Evolutionary conservation across 2,329 filamentous ascomycete genomes (phyloP).

Genomic region (Cucurbitaria berberidis): DNA sequence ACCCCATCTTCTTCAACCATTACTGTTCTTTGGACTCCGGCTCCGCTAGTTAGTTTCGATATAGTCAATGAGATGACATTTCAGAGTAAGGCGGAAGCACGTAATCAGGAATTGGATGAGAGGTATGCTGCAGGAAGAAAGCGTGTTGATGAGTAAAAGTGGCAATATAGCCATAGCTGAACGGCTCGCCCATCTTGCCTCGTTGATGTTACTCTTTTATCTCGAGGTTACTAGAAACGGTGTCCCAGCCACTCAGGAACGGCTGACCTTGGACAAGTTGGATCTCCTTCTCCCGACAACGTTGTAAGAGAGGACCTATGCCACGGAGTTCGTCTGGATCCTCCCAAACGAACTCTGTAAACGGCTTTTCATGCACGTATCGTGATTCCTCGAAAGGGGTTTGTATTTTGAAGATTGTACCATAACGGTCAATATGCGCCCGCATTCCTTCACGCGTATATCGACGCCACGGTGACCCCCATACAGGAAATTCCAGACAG

Average conservation of each 20-base stretch:
- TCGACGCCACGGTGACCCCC: not conserved
- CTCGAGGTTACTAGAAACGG: not conserved
- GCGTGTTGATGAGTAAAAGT: too few relatives aligned
- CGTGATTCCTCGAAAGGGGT: not conserved
- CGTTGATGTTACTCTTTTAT: too few relatives aligned
- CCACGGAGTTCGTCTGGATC: not conserved
- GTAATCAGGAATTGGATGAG: too few relatives aligned
- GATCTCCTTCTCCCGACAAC: not conserved
- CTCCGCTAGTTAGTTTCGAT: too few relatives aligned
- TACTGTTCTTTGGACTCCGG: too few relatives aligned
- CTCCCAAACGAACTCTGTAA: not conserved
- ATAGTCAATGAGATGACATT: too few relatives aligned
- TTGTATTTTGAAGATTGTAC: not conserved
- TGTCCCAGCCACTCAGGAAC: not conserved
- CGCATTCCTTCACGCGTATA: not conserved
- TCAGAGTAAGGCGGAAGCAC: too few relatives aligned
- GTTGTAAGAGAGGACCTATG: not conserved
- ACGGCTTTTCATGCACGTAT: not conserved
- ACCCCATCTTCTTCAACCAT: too few relatives aligned
- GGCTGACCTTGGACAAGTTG: not conserved
- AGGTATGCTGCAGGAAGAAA: too few relatives aligned
- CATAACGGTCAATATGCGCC: not conserved
- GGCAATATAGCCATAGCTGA: too few relatives aligned
- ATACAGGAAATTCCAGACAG: not conserved
- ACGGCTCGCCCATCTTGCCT: too few relatives aligned